Evolutionary conservation across 805 yeast genomes (phyloP).

Genomic region (Wickerhamiella sorbophila): DNA sequence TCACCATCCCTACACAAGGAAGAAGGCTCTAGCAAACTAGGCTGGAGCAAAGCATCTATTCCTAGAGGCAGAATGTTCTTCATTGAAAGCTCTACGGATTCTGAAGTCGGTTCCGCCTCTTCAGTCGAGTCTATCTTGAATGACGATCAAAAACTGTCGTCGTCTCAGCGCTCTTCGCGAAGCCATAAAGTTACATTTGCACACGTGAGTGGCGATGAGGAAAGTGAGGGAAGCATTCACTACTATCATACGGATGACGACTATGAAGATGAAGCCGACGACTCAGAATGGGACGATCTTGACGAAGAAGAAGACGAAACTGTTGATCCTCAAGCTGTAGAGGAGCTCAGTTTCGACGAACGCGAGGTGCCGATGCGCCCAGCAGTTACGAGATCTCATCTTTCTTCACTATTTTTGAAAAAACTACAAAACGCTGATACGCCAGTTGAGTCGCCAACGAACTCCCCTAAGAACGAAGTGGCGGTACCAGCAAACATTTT

Average conservation of each 20-base stretch:
- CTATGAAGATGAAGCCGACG: slow-evolving; percentile 23
- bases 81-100: slow-evolving; percentile 28
- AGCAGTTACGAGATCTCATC: slow-evolving; percentile 24
- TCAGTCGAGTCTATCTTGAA: slow-evolving; percentile 9
- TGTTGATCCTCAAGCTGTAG: slow-evolving; percentile 22
- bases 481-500: slow-evolving; percentile 12
- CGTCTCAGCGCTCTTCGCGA: not conserved
- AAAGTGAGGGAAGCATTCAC: slow-evolving; percentile 10
- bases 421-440: slow-evolving; percentile 12
- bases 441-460: not conserved
- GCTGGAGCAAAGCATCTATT: slow-evolving; percentile 9
- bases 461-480: slow-evolving; percentile 3
- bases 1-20: too few species aligned
- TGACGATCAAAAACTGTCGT: not conserved
- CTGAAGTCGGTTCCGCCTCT: slow-evolving; percentile 11
- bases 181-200: slow-evolving; percentile 8
- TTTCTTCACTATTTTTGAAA: slow-evolving; percentile 27
- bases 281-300: slow-evolving; percentile 15
- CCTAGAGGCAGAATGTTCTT: slow-evolving; percentile 27
- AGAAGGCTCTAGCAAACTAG: too few species aligned
- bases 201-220: slow-evolving; percentile 4
- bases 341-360: slow-evolving; percentile 20
- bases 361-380: slow-evolving; percentile 21
- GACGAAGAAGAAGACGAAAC: slow-evolving; percentile 20
- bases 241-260: slow-evolving; percentile 17